Base-by-base conservation (phyloP, 768 basidiomycete genomes). In the Leccinum broughii region DNA sequence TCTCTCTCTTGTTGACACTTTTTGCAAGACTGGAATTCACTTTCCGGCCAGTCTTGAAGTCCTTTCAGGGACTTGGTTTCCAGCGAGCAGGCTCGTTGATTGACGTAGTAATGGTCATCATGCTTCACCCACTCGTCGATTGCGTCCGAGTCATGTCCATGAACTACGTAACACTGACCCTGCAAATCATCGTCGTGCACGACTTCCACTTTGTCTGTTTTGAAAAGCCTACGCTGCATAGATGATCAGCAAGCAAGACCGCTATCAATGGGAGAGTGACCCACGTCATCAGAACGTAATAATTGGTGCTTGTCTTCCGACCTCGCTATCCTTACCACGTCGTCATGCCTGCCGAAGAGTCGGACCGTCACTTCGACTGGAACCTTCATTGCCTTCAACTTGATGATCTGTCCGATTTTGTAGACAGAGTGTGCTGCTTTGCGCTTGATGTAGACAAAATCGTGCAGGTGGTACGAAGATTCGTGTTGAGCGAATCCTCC, bases 101-200 rank as follows among this genome's bases (percentile, higher is more conserved):
- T 78, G 37, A 83, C 75, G 65, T 83, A 86, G 64, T 80, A 90
- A 60, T 87, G 85, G 64, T 90, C 82, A 60, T 84, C 77, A 39
- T 81, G 68, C n/a, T 67, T 44, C 4, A 84, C 70, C 86, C 88
- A 71, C 6, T 70, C 59, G 37, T 73, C 68, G 26, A 76, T 62
- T 28, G 61, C 46, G 46, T 75, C 73, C 1, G 63, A 55, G 20
- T 80, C 72, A 8, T 63, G 70, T 3, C 78, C 66, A 39, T 77
- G 72, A 9, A 72, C 68, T 13, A 87, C 80, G 69, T 77, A 83
- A 54, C 83, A 87, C 24, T 79, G 77, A 0, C 88, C 88, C 56
- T 84, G 81, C 49, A 90, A 70, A 17, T 74, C 64, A 13, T 75
- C 66, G 0, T 77, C 65, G n/a, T 76, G 56, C 13, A 69, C 71